Conservation (phyloP, 768 basidiomycete genomes). For the Calocera viscosa region DNA sequence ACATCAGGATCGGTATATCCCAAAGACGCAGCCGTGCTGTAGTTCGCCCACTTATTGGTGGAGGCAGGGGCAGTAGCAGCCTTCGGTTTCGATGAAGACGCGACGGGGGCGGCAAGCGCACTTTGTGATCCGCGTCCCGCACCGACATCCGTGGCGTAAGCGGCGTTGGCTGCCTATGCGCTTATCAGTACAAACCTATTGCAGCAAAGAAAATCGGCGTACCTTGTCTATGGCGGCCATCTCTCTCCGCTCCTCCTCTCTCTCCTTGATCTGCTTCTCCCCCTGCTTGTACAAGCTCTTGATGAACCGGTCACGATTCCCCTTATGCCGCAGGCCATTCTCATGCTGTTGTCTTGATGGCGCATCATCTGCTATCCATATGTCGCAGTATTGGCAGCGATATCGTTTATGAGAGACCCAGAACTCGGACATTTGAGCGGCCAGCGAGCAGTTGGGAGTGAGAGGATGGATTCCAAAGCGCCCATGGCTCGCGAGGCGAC, state of each 20-base stretch:
- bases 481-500: too few species aligned
- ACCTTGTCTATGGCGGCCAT: conserved; percentile 80
- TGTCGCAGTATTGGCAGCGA: conserved; percentile 94
- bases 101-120: conserved; percentile 25
- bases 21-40: conserved; percentile 74
- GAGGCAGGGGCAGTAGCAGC: conserved; percentile 33
- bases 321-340: conserved; percentile 84
- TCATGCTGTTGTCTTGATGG: conserved; percentile 88
- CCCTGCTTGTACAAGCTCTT: conserved; percentile 86
- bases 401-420: conserved; percentile 30
- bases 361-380: conserved; percentile 91
- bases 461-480: too few species aligned
- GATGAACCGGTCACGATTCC: conserved; percentile 85
- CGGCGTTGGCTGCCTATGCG: conserved; percentile 58
- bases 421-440: neutral
- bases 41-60: conserved; percentile 48
- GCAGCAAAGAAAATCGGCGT: conserved; percentile 4
- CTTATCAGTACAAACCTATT: conserved; percentile 15
- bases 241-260: conserved; percentile 74
- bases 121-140: conserved; percentile 42
- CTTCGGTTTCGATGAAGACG: conserved; percentile 20
- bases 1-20: conserved; percentile 70
- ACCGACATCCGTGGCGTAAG: conserved; percentile 67
- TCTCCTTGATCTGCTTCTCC: conserved; percentile 72
- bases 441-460: neutral